A percentile compares a stretch with the other conserved stretches of the same genome.
phyloP scores from a whole-genome alignment of 2,329 filamentous ascomycete genomes.

The Pseudocercospora cruenta region DNA sequence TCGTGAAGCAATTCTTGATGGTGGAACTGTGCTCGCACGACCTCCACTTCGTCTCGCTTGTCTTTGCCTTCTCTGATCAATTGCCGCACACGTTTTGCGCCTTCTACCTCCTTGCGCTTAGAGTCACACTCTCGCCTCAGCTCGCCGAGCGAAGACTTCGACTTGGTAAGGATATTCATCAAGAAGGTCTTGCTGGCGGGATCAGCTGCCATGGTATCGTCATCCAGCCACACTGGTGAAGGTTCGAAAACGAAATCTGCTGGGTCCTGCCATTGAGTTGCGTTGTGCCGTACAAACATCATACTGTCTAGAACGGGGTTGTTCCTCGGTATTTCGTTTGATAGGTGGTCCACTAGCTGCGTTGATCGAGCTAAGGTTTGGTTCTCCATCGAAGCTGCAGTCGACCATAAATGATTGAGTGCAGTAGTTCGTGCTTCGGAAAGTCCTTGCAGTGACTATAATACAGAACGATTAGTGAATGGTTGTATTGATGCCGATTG shows the following conservation, averaged over 20 bases:
- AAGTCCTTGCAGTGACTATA: constrained; percentile 79
- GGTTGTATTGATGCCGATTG: neutral
- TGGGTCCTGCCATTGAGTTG: constrained; percentile 78
- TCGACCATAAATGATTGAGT: constrained; percentile 82
- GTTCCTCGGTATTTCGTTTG: constrained; percentile 83
- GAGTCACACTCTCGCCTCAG: constrained; percentile 81
- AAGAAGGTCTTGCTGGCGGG: constrained; percentile 87
- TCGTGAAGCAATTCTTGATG: constrained; percentile 85
- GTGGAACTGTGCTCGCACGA: constrained; percentile 80
- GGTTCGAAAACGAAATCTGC: constrained; percentile 85
- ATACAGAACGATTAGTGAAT: constrained; percentile 6
- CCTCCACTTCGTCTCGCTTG: constrained; percentile 83
- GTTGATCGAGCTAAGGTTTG: constrained; percentile 75
- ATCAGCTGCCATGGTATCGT: constrained; percentile 82
- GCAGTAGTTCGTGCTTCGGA: constrained; percentile 85
- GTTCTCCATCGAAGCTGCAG: constrained; percentile 79
- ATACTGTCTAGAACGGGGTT: constrained; percentile 87
- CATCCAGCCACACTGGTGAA: constrained; percentile 96
- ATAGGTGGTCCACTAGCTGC: constrained; percentile 71
- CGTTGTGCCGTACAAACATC: constrained; percentile 97
- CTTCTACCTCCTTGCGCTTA: constrained; percentile 83
- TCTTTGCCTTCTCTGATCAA: constrained; percentile 80
- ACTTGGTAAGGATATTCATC: constrained; percentile 88
- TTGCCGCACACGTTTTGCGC: constrained; percentile 72
- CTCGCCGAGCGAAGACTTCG: constrained; percentile 80